Evolutionary conservation across 2,329 filamentous ascomycete genomes (phyloP).

Genomic region (Aurifilum marmelostoma): DNA sequence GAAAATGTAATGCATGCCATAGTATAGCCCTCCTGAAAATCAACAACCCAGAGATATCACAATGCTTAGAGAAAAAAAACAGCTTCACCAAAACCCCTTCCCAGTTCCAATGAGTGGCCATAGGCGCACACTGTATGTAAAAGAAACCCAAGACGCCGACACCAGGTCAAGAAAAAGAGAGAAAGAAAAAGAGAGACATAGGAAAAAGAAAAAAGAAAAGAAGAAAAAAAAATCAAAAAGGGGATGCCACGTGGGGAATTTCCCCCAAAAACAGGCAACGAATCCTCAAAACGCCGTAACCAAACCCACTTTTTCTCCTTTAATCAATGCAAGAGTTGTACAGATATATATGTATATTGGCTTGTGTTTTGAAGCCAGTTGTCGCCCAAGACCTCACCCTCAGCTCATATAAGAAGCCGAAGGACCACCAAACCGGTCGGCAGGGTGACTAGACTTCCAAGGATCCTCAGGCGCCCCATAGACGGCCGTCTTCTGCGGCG

Average conservation of each 20-base stretch:
- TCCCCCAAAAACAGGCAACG: no score
- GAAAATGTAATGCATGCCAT: constrained; percentile 2
- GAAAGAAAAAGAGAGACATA: no score
- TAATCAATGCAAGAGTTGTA: neutral
- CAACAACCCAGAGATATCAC: neutral
- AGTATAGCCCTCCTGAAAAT: neutral
- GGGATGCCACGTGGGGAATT: neutral
- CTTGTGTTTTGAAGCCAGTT: no score
- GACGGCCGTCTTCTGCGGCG: constrained; percentile 6
- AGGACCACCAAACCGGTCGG: constrained; percentile 9
- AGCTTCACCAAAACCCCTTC: no score
- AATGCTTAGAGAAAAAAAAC: neutral
- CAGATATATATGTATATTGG: neutral
- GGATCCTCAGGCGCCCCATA: constrained; percentile 2
- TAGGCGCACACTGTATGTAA: neutral
- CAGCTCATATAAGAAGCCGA: constrained; percentile 12
- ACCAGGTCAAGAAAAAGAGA: constrained; percentile 1
- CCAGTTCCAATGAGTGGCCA: neutral
- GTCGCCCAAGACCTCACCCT: neutral
- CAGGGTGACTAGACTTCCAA: constrained; percentile 1
- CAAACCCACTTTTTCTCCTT: neutral
- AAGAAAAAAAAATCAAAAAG: neutral
- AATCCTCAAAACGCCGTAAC: neutral
- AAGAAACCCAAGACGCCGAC: constrained; percentile 10
- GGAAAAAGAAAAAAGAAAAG: neutral